Percentiles rank a stretch among this genome's conserved stretches.
Conservation (phyloP, 2,329 filamentous ascomycete genomes). For the Septoria petroselini region DNA sequence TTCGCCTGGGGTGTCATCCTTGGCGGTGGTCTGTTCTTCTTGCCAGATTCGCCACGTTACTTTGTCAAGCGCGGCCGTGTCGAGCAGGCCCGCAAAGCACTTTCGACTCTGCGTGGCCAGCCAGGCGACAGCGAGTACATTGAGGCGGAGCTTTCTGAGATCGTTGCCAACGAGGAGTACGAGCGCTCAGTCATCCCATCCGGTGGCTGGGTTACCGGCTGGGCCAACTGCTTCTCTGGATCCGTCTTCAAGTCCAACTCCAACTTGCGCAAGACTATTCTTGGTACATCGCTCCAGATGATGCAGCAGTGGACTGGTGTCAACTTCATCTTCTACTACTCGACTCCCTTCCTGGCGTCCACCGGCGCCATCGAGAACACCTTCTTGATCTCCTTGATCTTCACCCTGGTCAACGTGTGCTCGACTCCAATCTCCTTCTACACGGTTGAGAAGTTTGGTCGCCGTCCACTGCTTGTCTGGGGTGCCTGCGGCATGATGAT, state of each 20-base stretch:
- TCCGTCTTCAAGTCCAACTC: constrained; percentile 51
- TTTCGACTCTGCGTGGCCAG: constrained; percentile 72
- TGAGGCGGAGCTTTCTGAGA: constrained; percentile 75
- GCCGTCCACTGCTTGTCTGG: constrained; percentile 73
- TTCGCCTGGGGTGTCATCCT: constrained; percentile 78
- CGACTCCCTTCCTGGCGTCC: constrained; percentile 77
- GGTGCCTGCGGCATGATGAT: constrained; percentile 79
- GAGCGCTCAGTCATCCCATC: constrained; percentile 67
- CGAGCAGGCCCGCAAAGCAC: constrained; percentile 59
- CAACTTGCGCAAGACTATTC: constrained; percentile 48
- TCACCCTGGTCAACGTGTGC: constrained; percentile 81
- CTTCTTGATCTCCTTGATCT: constrained; percentile 81
- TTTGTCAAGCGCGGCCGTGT: constrained; percentile 75
- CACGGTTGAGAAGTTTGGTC: constrained; percentile 76
- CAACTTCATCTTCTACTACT: constrained; percentile 81
- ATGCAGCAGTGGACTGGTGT: constrained; percentile 69
- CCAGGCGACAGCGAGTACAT: constrained; percentile 69
- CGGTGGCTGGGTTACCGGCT: constrained; percentile 63
- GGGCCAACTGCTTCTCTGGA: constrained; percentile 63
- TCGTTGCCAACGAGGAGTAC: constrained; percentile 85
- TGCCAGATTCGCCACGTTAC: constrained; percentile 83
- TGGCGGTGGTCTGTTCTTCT: constrained; percentile 65
- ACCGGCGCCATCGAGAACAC: constrained; percentile 71
- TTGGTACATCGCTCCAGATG: constrained; percentile 50
- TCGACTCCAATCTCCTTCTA: constrained; percentile 87